A percentile compares a stretch with the other conserved stretches of the same genome.
Evolutionary conservation across 1,139 yeast species (phyloP).

Genomic region (Geotrichum carabidarum): DNA sequence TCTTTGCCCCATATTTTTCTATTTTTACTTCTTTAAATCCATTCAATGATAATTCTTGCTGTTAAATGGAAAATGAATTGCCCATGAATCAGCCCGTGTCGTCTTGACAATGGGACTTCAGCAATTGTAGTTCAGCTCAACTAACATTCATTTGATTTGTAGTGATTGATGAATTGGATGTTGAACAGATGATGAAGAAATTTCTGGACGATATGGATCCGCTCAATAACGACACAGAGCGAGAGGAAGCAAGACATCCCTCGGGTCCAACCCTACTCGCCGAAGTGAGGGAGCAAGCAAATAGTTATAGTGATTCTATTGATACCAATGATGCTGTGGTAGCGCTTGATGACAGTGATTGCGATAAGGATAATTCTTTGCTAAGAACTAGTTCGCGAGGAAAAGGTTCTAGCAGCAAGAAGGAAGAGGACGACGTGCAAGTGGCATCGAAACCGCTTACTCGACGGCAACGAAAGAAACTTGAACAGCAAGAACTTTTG

Average conservation of each 20-base stretch:
- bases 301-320: background rate
- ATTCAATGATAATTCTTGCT: slow-evolving; percentile 2
- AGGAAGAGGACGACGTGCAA: background rate
- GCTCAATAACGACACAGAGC: background rate
- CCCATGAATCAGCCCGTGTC: no score
- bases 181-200: background rate
- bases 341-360: background rate
- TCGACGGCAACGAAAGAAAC: slow-evolving; percentile 11
- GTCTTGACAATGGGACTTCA: no score
- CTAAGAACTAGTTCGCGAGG: background rate
- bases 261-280: background rate
- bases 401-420: background rate
- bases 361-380: background rate
- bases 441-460: slow-evolving; percentile 9
- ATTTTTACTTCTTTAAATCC: background rate
- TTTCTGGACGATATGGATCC: background rate
- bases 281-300: background rate
- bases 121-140: background rate
- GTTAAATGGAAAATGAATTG: background rate
- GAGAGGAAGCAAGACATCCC: no score
- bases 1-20: background rate
- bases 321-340: background rate
- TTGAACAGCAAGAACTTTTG: slow-evolving; percentile 7
- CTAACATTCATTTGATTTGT: background rate
- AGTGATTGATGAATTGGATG: slow-evolving; percentile 4